Base-by-base conservation (phyloP, 2,329 filamentous ascomycete species). In the Ascochyta koolunga region DNA sequence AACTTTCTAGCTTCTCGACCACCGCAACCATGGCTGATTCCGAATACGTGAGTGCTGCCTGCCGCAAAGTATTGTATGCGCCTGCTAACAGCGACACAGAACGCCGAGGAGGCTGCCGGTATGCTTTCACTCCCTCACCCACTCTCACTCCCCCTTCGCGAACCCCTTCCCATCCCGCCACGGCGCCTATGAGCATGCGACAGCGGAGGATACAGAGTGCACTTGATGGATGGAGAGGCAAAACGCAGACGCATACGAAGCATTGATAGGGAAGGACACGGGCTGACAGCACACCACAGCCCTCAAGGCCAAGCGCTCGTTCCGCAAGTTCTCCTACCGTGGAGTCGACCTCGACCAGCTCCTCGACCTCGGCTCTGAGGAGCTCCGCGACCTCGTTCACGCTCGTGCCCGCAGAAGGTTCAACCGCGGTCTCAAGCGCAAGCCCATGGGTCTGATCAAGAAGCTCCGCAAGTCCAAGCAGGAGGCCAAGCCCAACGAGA, bases 361-460 rank as follows among this genome's bases (percentile, higher is more conserved):
- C 80, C 91, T 99, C 78, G 95, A 99, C 83, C 93, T 99, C 79
- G 90, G 89, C 78, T 96, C 93, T 77, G 95, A 98, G 81, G 90
- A 98, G 84, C 92, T 99, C 81, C 93, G 95, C 78, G 93, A 97
- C 89, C 91, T 99, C 80, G 93, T 99, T 77, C 95, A 99, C 86
- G 95, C 95, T 77, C 95, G 95, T 80, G 95, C 95, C 79, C 93
- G 95, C 79, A 89, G 95, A 82, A 88, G 96, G 80, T 98, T 99
- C 90, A 98, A 98, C 90, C 93, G 95, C 72, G 95, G 95, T 77
- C 89, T 99, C 76, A 99, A 98, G 90, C 93, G 95, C 86, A 96
- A 96, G 87, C 95, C 95, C 76, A 98, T 99, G 95, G 95, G 95
- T 75, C 86, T 99, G 77, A 98, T 99, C 89, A 98, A 98, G 91